Conservation (phyloP, 257 asterid species). For the Rehmannia glutinosa region DNA sequence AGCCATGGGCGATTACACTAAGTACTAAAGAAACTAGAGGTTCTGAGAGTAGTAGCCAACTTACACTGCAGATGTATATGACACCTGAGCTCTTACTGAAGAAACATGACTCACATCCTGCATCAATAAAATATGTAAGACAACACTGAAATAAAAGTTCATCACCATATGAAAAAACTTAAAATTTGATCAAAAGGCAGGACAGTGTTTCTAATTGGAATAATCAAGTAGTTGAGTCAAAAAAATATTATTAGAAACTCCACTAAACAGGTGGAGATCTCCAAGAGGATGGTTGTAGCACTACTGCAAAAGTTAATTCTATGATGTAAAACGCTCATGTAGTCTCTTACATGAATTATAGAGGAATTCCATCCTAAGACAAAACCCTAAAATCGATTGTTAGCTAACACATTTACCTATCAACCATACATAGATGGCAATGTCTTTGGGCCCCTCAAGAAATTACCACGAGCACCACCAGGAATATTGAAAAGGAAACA, state of each 20-base stretch:
- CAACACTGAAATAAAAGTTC: slow-evolving; percentile 4
- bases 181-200: neutral
- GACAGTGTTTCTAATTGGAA: neutral
- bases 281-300: neutral
- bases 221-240: neutral
- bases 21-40: neutral
- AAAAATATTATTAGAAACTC: neutral
- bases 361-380: neutral
- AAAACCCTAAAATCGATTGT: neutral
- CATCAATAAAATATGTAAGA: slow-evolving; percentile 20
- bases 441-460: neutral
- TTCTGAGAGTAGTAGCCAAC: slow-evolving; percentile 15
- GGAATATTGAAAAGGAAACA: neutral
- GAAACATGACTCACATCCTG: slow-evolving; percentile 31
- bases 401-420: neutral
- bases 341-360: too few species aligned
- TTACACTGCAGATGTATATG: slow-evolving; percentile 40
- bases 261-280: neutral
- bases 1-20: neutral
- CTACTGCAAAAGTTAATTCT: too few species aligned
- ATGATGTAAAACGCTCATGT: too few species aligned
- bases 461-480: too few species aligned
- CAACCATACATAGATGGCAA: neutral
- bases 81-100: slow-evolving; percentile 35
- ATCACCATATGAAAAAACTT: neutral